Conservation (phyloP, 164 flowering plant species). For the Umbellularia californica region DNA sequence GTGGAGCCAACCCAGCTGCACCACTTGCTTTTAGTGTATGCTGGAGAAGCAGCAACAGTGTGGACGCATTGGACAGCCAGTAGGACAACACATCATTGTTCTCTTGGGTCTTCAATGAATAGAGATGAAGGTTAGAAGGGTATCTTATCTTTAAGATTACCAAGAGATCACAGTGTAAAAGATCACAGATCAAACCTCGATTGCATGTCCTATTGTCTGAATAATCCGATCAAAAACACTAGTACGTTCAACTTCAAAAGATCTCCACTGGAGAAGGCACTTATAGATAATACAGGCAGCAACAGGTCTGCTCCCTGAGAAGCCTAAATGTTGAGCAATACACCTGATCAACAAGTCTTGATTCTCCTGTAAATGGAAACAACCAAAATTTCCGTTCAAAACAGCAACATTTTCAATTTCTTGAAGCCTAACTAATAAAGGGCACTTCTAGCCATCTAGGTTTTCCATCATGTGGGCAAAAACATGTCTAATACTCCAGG, state of each 20-base stretch:
- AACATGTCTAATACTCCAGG: no score
- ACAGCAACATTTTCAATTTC: no score
- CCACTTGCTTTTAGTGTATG: constrained; percentile 95
- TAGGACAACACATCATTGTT: constrained; percentile 85
- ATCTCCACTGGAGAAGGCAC: constrained; percentile 97
- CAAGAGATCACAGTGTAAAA: not conserved
- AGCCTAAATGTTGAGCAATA: constrained; percentile 83
- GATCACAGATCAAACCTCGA: constrained; percentile 61
- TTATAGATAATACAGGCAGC: constrained; percentile 97
- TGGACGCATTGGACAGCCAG: constrained; percentile 98
- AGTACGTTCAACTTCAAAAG: constrained; percentile 97
- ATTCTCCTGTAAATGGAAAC: constrained; percentile 16
- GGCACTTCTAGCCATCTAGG: no score
- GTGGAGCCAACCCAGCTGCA: constrained; percentile 94
- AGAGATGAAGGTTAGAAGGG: not conserved
- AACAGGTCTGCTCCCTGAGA: constrained; percentile 77
- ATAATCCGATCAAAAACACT: constrained; percentile 94
- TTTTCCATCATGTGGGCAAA: no score
- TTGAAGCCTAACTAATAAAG: no score
- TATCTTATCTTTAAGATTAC: not conserved
- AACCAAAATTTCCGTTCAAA: not conserved
- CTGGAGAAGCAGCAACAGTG: constrained; percentile 80
- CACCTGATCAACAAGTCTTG: constrained; percentile 32
- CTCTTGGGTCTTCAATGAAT: constrained; percentile 57
- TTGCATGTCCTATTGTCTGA: constrained; percentile 90